Evolutionary conservation across 495 filamentous ascomycete species (phyloP), one percentile per base, ranked within the genome.

Genomic region (Penicillium longicatenatum): DNA sequence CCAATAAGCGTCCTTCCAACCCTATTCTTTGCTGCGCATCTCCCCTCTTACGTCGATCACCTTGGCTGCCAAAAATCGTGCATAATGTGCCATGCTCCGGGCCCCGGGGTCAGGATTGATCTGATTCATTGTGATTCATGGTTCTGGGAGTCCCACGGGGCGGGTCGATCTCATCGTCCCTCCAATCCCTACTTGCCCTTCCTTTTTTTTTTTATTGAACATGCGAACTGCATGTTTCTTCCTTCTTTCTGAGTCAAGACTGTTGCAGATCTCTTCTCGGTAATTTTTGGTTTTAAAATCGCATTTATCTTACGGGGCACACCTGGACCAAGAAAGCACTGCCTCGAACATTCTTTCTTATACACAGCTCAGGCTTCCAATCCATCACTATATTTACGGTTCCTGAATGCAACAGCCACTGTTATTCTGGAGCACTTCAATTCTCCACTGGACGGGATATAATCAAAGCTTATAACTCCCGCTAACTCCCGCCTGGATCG

Each of bases 271-370:
- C 61, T 17, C 22, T 26, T 26, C 20, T 49, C 46, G 14, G 16
- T 39, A 45, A 30, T 48, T 3, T n/a, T 48, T 48, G 11, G 4
- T 47, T 47, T 47, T 30, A 24, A 46, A 46, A 24, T 22, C 17
- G 10, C 7, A 46, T 10, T 46, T 24, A 37, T 52, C 58, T 60
- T 54, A 51, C 39, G 50, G 43, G 54, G 16, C 16, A 35, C 47
- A 30, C 37, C 42, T 14, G 46, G 16, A n/a, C 37, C 37, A 39
- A 17, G 12, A 35, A 59, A 64, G 64, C 64, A 67, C 64, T 67
- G 64, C 64, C 64, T 61, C 61, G n/a, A 8, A 46, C 39, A 19
- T 48, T 42, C 31, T 39, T 16, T 50, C 31, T 53, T 61, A 61
- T 57, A 54, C 53, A 57, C 59, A 57, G 31, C 30, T 55, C 55